Percentiles rank a stretch among this genome's conserved stretches.
Evolutionary conservation across 306 rosid genomes (phyloP).

Genomic region (Prunus mira): DNA sequence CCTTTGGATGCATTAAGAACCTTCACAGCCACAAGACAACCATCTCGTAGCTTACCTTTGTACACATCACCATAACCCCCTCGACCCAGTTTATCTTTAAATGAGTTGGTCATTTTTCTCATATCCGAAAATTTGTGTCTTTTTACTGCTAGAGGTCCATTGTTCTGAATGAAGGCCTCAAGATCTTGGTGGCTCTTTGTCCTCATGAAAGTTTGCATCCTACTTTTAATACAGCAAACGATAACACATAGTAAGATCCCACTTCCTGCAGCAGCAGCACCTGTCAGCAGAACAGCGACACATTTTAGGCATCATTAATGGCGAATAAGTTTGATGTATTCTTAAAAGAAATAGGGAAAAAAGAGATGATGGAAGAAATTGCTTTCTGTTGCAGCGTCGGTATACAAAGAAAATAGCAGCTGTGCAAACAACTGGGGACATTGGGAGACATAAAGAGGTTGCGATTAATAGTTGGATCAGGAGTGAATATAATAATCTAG

Average conservation of each 20-base stretch:
- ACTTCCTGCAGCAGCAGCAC: not conserved
- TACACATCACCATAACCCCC: constrained; percentile 51
- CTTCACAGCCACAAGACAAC: constrained; percentile 39
- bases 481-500: not conserved
- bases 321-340: too few relatives aligned
- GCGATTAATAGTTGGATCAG: not conserved
- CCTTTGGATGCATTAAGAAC: constrained; percentile 31
- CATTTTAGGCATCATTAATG: not conserved
- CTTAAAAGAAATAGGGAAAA: not conserved
- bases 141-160: constrained; percentile 22
- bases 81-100: constrained; percentile 37
- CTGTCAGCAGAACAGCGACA: not conserved
- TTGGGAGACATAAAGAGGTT: too few relatives aligned
- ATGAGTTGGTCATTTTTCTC: constrained; percentile 39
- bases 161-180: constrained; percentile 30
- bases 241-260: not conserved
- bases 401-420: not conserved
- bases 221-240: not conserved
- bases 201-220: not conserved
- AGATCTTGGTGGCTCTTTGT: constrained; percentile 10
- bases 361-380: not conserved
- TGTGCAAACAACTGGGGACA: too few relatives aligned
- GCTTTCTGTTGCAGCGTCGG: not conserved
- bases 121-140: constrained; percentile 36
- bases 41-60: constrained; percentile 24